phyloP scores from a whole-genome alignment of 177 flowering plant species.

The Tripterygium wilfordii region DNA sequence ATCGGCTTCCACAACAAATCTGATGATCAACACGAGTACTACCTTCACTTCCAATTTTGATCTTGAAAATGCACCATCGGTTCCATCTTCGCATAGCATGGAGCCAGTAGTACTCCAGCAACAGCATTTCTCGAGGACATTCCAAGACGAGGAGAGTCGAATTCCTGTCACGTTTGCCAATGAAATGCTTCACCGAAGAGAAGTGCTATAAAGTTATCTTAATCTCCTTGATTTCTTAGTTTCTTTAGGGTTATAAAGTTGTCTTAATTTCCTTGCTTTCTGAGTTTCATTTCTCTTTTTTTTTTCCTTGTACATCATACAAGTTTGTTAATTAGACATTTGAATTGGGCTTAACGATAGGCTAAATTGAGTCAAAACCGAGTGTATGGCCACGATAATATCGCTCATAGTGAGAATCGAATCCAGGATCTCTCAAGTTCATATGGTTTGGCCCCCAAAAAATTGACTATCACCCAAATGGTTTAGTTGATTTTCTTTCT shows the following conservation, averaged over 20 bases:
- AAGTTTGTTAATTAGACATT: too few species aligned
- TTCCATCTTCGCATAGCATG: conserved; percentile 33
- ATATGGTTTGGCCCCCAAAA: too few species aligned
- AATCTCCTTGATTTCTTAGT: background rate
- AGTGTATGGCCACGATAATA: too few species aligned
- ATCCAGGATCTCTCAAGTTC: too few species aligned
- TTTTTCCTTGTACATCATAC: background rate
- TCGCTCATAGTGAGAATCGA: too few species aligned
- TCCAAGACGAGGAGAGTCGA: conserved; percentile 45
- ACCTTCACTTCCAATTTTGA: conserved; percentile 36
- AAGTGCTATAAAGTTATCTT: background rate
- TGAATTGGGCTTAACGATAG: too few species aligned
- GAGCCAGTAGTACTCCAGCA: conserved; percentile 49
- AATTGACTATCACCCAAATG: too few species aligned
- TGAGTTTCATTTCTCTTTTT: too few species aligned
- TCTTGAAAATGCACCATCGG: conserved; percentile 18
- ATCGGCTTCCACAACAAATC: conserved; percentile 50
- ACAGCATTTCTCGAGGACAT: conserved; percentile 23
- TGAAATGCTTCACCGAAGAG: conserved; percentile 9
- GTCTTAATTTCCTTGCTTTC: background rate
- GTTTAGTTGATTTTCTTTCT: too few species aligned
- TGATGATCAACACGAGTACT: conserved; percentile 31
- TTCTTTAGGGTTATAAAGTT: background rate
- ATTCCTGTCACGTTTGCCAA: conserved; percentile 32
- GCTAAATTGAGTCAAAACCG: too few species aligned